Evolutionary conservation across 78 protist genomes (phyloP), one percentile per base, ranked within the genome.

Genomic region (Dictyostelium discoideum): DNA sequence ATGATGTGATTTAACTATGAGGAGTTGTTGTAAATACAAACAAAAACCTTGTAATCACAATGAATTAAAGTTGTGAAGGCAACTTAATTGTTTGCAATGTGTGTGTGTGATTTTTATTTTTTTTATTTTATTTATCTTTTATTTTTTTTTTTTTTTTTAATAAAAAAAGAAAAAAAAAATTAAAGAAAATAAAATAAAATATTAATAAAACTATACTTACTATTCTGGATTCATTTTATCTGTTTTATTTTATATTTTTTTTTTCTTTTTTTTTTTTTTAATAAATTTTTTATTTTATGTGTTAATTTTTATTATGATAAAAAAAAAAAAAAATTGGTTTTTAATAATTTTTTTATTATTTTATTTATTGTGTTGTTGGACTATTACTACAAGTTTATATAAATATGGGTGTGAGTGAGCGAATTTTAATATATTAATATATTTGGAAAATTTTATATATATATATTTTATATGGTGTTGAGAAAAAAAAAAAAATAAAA

Each of bases 201-300:
- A 22, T 9, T 6, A 22, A 63, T 7, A 26, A 69, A 32, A 32
- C 37, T 69, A n/a, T n/a, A 77, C 83, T 40, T 77, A 77, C 83
- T 77, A 77, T 77, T 77, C 83, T 77, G 83, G 83, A 77, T 77
- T 77, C 83, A 77, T 77, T 69, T 26, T 69, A 63, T 69, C 14
- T 69, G 26, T 63, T 63, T 63, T 63, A 63, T 63, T 63, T 22
- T 63, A 57, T 50, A 50, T 69, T n/a, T 26, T 69, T 5, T 69
- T 24, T 26, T 22, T 22, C 22, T 63, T 63, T 63, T 22, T 26
- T 22, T 22, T 63, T 63, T 63, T 63, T 22, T 20, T 63, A n/a
- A 22, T 22, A 20, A 8, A 22, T 63, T 63, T 16, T 63, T 63
- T 6, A 22, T 22, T 14, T 60, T 60, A 20, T 60, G 69, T 60